Evolutionary conservation across 2,329 filamentous ascomycete species (phyloP).

Genomic region (Cucurbitaria berberidis): DNA sequence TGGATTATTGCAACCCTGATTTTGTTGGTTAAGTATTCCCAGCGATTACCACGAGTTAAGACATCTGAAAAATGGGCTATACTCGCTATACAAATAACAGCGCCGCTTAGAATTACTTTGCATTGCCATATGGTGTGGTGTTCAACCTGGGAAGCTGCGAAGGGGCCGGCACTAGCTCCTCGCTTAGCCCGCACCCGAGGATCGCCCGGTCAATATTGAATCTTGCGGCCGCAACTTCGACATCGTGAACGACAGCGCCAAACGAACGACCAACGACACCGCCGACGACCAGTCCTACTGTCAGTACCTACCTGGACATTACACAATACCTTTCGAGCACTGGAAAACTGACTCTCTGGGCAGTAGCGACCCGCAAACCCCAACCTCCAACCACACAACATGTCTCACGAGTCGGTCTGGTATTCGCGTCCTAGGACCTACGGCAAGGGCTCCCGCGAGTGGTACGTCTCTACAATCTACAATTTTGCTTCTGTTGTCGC

Average conservation of each 20-base stretch:
- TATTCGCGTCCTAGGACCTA: slow-evolving; percentile 97
- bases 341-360: slow-evolving; percentile 18
- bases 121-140: too few species aligned
- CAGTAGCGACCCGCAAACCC: slow-evolving; percentile 33
- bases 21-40: too few species aligned
- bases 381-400: slow-evolving; percentile 59
- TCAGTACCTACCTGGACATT: slow-evolving; percentile 19
- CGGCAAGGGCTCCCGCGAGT: slow-evolving; percentile 93
- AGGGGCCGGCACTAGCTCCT: slow-evolving; percentile 12
- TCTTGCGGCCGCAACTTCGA: slow-evolving; percentile 19
- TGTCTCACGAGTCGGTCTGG: slow-evolving; percentile 97
- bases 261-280: slow-evolving; percentile 34
- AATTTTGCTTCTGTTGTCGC: background rate
- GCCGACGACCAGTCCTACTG: slow-evolving; percentile 33
- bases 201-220: slow-evolving; percentile 35
- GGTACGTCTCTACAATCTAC: slow-evolving; percentile 66
- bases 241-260: slow-evolving; percentile 37
- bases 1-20: too few species aligned
- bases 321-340: background rate
- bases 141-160: background rate
- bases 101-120: too few species aligned
- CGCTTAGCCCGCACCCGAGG: slow-evolving; percentile 34
- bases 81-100: too few species aligned
- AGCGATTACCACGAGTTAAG: too few species aligned
- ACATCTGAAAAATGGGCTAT: too few species aligned